Evolutionary conservation across 163 green algal genomes (phyloP).

Genomic region (Chloroidium sp.): DNA sequence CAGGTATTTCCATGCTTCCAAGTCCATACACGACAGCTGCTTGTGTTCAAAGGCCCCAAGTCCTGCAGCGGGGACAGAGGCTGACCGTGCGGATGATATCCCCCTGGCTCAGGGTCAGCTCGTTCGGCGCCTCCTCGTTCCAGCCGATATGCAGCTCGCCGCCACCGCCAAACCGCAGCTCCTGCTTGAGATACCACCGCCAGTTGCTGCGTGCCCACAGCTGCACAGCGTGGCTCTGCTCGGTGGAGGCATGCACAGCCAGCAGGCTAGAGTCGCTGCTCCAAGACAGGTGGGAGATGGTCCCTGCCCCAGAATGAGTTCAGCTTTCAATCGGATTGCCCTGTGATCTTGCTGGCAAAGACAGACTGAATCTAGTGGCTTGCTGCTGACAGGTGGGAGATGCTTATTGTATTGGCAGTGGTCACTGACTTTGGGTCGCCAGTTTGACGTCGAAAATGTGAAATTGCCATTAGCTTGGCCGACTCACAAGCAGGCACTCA

Average conservation of each 20-base stretch:
- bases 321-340: not conserved
- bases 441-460: too few relatives aligned
- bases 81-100: too few relatives aligned
- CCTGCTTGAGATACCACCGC: slow-evolving; percentile 87
- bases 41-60: not conserved
- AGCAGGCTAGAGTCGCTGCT: slow-evolving; percentile 73
- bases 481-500: too few relatives aligned
- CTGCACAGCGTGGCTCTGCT: slow-evolving; percentile 35
- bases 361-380: too few relatives aligned
- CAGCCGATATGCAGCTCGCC: not conserved
- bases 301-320: slow-evolving; percentile 1
- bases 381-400: not conserved
- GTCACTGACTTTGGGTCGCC: too few relatives aligned
- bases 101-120: not conserved
- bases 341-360: too few relatives aligned
- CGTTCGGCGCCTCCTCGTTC: not conserved
- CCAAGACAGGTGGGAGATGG: slow-evolving; percentile 35
- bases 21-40: not conserved
- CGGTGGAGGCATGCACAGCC: slow-evolving; percentile 38
- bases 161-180: slow-evolving; percentile 30
- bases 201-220: slow-evolving; percentile 88
- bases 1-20: not conserved
- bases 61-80: too few relatives aligned
- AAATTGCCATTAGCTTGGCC: too few relatives aligned
- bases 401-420: not conserved